phyloP scores from a whole-genome alignment of 768 basidiomycete species.

The Mycena rebaudengoi region DNA sequence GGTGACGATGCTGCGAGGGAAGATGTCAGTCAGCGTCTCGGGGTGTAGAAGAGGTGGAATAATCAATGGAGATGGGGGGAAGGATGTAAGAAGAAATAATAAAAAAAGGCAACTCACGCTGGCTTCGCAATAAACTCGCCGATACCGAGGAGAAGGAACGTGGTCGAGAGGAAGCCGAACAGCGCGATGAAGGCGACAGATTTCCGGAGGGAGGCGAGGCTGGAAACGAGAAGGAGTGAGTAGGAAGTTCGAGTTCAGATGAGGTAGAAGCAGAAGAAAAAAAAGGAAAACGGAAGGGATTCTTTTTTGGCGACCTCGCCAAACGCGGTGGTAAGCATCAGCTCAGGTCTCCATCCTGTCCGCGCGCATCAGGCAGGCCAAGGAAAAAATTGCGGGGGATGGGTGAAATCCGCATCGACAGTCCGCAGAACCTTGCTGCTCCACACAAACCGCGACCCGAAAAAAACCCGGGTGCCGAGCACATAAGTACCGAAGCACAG shows the following conservation, averaged over 20 bases:
- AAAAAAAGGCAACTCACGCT: constrained; percentile 21
- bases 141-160: constrained; percentile 23
- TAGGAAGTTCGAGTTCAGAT: too few species aligned
- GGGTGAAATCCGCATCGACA: too few species aligned
- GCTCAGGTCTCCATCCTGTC: too few species aligned
- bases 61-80: background rate
- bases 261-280: background rate
- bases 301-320: too few species aligned
- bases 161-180: constrained; percentile 25
- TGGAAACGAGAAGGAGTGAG: too few species aligned
- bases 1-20: constrained; percentile 24
- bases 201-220: constrained; percentile 32
- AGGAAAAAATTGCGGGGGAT: too few species aligned
- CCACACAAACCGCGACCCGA: too few species aligned
- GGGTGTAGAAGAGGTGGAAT: background rate
- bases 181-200: constrained; percentile 29
- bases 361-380: too few species aligned
- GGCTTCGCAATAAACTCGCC: constrained; percentile 27
- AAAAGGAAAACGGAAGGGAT: background rate
- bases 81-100: background rate
- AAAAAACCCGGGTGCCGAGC: too few species aligned
- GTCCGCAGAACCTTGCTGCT: too few species aligned
- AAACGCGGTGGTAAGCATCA: too few species aligned
- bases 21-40: background rate
- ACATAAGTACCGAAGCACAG: too few species aligned